Base-by-base conservation (phyloP, 2,329 filamentous ascomycete species). In the Sporothrix mexicana region DNA sequence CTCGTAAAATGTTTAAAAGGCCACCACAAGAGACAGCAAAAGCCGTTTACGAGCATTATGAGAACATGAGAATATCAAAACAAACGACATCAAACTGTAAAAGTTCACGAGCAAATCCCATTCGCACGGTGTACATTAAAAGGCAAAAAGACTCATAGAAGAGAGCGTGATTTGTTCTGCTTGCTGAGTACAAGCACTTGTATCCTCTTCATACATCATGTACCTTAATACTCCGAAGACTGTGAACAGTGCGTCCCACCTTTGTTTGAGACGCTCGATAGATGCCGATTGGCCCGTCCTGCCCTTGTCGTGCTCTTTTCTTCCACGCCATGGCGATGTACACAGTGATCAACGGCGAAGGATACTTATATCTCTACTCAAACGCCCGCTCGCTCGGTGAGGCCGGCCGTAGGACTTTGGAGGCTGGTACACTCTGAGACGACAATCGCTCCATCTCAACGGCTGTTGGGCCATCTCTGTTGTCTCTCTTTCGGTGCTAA, bases 351-450 rank as follows among this genome's bases (percentile, higher is more conserved):
- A 5, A 36, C 3, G 30, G 30, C 30, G 30, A 4, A 36, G 7
- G 30, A 36, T 36, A 36, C 30, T 1, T 36, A 7, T 36, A 36
- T 36, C 15, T 49, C 7, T 5, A n/a, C 45, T 51, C 59, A 45
- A 36, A 36, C 30, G 30, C 9, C 17, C 36, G 36, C 10, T 20
- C 10, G 15, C 5, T 68, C 47, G 66, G 66, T 68, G 66, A 68
- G 47, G 66, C 66, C 66, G 66, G 47, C 25, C 30, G 47, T 67
- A 67, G 64, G 64, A 67, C 64, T 67, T 51, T 47, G 41, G 13
- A 36, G 23, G 25, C 43, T 49, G 45, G 25, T 20, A 51, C 23
- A 66, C 23, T 23, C n/a, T 30, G 30, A 62, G 30, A 45, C 41
- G 41, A 43, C 36, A n/a, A 66, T 23, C 13, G 43, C 36, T 23